Evolutionary conservation across 169 alveolate genomes (phyloP), one percentile per base, ranked within the genome.

Genomic region (Eimeria tenella): DNA sequence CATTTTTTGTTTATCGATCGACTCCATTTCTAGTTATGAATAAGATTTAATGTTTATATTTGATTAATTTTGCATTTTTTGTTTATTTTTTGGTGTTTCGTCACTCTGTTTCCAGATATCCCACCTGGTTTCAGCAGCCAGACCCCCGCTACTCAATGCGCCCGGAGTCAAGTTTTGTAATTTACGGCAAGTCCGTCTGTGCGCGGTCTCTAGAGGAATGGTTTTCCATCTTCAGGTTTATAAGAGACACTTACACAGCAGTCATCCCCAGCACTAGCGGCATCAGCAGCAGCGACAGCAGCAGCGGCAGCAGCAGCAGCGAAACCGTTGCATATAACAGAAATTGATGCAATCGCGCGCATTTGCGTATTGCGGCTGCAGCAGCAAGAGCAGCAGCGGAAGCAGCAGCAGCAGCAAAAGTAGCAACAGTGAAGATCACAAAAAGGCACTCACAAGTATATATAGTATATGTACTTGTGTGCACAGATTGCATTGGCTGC

Each of bases 81-180:
- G 21, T 63, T 63, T 63, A 63, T n/a, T n/a, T n/a, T 63, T 63
- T 11, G 21, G 79, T 42, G 17, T 70, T 31, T 31, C 6, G 49
- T 5, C 9, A 19, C 8, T 70, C 49, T n/a, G 63, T n/a, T 58
- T 13, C n/a, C 86, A 86, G 93, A 73, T 86, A 86, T 25, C 93
- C 93, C 49, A 52, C 93, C 0, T 86, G 93, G 93, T 86, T 86
- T 68, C 93, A 73, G 60, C 58, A 68, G 73, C 60, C 73, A 4
- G 93, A 86, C 58, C 68, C 50, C n/a, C 65, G 93, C 11, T 86
- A 86, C 65, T 86, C 56, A 19, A 25, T 70, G 93, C 62, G 42
- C 19, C 93, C 93, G 42, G n/a, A 53, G 8, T n/a, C 81, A 31
- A 52, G 58, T n/a, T 86, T 86, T 55, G 65, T 68, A n/a, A 31